These are phyloP conservation scores for Naganishia friedmannii DNA, from an alignment of 768 basidiomycete species.

Conservation along the genomic window DNA sequence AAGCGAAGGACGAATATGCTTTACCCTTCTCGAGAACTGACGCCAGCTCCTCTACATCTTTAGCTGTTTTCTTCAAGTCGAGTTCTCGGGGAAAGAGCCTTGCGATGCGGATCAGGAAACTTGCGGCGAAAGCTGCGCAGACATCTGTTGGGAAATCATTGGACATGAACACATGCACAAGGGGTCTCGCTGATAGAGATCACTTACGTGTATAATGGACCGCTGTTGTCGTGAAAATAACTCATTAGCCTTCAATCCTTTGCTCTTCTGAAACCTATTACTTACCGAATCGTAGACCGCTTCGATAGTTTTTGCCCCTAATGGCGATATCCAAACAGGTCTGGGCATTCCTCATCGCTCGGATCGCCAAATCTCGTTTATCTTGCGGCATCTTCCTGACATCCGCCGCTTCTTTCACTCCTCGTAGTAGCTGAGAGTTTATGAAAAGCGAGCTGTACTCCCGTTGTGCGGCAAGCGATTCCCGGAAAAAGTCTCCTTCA, in stretches of 20 bases:
- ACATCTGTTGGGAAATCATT: constrained; percentile 74
- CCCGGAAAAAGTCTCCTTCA: constrained; percentile 76
- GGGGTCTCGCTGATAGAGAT: neutral
- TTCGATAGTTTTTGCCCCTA: constrained; percentile 65
- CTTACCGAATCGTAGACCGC: constrained; percentile 87
- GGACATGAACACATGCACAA: constrained; percentile 60
- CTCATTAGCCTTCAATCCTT: neutral
- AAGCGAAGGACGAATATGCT: constrained; percentile 38
- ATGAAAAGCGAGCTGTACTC: constrained; percentile 47
- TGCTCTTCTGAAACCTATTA: neutral
- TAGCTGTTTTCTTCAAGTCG: constrained; percentile 68
- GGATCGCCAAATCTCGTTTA: constrained; percentile 74
- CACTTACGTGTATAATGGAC: constrained; percentile 52
- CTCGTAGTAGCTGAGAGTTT: constrained; percentile 49
- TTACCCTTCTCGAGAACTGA: constrained; percentile 73
- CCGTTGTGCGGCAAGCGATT: constrained; percentile 56
- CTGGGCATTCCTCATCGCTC: constrained; percentile 77
- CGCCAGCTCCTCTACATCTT: constrained; percentile 74
- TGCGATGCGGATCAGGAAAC: constrained; percentile 78
- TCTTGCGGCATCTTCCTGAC: constrained; percentile 74
- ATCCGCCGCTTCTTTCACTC: constrained; percentile 78
- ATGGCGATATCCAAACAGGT: constrained; percentile 80
- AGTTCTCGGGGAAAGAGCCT: constrained; percentile 86
- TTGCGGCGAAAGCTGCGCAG: constrained; percentile 88
- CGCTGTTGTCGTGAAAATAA: constrained; percentile 31